Percentiles rank a stretch among this genome's conserved stretches.
phyloP scores from a whole-genome alignment of 148 eudicot genomes.

The Chenopodium suecicum region DNA sequence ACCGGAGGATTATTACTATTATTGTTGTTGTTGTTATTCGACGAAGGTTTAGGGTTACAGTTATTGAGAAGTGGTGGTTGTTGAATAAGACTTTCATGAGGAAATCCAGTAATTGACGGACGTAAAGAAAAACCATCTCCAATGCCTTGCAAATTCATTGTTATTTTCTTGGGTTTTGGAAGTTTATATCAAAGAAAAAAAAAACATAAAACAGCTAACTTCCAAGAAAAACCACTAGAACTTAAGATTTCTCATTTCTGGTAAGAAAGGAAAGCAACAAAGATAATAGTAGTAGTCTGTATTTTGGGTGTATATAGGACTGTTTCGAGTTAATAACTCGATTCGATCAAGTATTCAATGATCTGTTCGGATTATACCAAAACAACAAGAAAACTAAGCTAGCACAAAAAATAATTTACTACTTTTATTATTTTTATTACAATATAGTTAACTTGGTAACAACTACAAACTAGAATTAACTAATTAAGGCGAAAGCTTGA shows the following conservation, averaged over 20 bases:
- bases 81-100: constrained; percentile 22
- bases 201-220: constrained; percentile 34
- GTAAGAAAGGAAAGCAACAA: constrained; percentile 25
- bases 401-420: constrained; percentile 7
- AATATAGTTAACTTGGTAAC: neutral
- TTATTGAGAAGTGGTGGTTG: constrained; percentile 27
- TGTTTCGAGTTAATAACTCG: constrained; percentile 16
- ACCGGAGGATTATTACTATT: constrained; percentile 17
- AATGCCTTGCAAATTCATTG: constrained; percentile 29
- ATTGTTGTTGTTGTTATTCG: neutral
- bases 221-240: constrained; percentile 38
- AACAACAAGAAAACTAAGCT: constrained; percentile 37
- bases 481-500: neutral
- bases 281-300: constrained; percentile 15
- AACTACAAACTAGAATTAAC: neutral
- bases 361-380: constrained; percentile 38
- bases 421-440: neutral
- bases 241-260: neutral
- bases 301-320: constrained; percentile 41
- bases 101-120: constrained; percentile 35
- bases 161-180: neutral
- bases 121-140: constrained; percentile 39
- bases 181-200: constrained; percentile 12
- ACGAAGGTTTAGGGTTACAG: constrained; percentile 28
- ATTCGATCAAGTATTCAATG: neutral